These are phyloP conservation scores for Phascolomyces articulosus DNA, from an alignment of 371 early-diverging fungal species.

Conservation along the genomic window DNA sequence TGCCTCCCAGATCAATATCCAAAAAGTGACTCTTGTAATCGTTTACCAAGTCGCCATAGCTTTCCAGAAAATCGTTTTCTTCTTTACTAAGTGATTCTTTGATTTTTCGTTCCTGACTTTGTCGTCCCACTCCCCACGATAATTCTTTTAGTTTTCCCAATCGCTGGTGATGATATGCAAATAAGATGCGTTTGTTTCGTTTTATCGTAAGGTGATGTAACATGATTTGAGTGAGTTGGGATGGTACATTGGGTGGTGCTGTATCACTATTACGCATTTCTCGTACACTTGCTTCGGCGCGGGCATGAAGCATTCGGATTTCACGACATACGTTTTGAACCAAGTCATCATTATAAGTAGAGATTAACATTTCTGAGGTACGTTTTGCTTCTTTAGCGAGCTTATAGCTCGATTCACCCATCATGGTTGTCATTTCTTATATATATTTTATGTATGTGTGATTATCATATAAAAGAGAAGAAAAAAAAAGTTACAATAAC, in stretches of 20 bases:
- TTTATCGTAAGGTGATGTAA: conserved; percentile 62
- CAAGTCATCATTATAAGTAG: conserved; percentile 82
- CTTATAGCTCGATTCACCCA: conserved; percentile 79
- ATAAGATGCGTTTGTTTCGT: conserved; percentile 86
- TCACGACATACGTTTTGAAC: conserved; percentile 85
- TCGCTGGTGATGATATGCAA: conserved; percentile 86
- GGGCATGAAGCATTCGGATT: conserved; percentile 61
- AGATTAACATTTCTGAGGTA: conserved; percentile 65
- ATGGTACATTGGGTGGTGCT: conserved; percentile 18
- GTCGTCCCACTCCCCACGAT: conserved; percentile 75
- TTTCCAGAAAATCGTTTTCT: conserved; percentile 68
- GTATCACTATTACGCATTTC: conserved; percentile 13
- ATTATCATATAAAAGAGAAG: not conserved
- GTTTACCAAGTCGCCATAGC: conserved; percentile 65
- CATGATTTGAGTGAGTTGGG: conserved; percentile 43
- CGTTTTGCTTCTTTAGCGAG: conserved; percentile 86
- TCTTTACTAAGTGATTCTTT: conserved; percentile 56
- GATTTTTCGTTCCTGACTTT: conserved; percentile 41
- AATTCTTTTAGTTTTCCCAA: conserved; percentile 70
- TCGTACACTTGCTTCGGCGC: conserved; percentile 37
- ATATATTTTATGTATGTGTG: not conserved
- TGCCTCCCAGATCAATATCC: conserved; percentile 78
- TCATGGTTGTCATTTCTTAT: conserved; percentile 38
- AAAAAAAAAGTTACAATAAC: not conserved
- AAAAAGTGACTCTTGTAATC: conserved; percentile 67